Evolutionary conservation across 1,284 basidiomycete species (phyloP).

Genomic region (Sutorius eximius): DNA sequence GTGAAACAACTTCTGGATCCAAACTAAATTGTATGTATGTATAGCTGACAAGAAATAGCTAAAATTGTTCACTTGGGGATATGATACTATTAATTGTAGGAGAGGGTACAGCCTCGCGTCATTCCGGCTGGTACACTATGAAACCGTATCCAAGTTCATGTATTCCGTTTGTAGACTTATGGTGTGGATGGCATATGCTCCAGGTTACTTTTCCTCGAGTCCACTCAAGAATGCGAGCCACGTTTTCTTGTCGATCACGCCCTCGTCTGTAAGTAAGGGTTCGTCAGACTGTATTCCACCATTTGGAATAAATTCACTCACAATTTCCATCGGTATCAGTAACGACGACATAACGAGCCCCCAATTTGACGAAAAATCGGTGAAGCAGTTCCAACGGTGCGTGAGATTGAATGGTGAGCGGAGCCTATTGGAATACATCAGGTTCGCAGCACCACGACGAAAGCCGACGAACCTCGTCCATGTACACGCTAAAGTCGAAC

Average conservation of each 20-base stretch:
- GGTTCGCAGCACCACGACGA: neutral
- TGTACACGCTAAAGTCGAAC: constrained; percentile 86
- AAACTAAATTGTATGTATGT: no score
- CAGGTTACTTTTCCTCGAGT: constrained; percentile 56
- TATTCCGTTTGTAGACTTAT: neutral
- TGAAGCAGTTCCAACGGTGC: constrained; percentile 89
- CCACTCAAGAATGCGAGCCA: constrained; percentile 84
- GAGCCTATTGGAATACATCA: constrained; percentile 55
- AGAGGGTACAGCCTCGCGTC: neutral
- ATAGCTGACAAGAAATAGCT: neutral
- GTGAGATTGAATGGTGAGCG: constrained; percentile 78
- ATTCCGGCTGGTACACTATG: neutral
- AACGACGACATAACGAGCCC: constrained; percentile 87
- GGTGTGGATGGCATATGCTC: neutral
- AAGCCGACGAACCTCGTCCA: constrained; percentile 70
- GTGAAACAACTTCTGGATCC: no score
- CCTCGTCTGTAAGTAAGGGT: constrained; percentile 60
- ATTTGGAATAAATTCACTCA: constrained; percentile 40
- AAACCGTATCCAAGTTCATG: neutral
- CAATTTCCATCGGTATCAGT: constrained; percentile 82
- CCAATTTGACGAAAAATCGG: constrained; percentile 89
- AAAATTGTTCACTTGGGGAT: neutral
- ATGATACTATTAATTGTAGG: neutral
- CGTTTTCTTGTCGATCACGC: constrained; percentile 90
- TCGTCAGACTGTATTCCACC: neutral